phyloP scores from a whole-genome alignment of 495 filamentous ascomycete genomes.

The Xylaria palmicola region DNA sequence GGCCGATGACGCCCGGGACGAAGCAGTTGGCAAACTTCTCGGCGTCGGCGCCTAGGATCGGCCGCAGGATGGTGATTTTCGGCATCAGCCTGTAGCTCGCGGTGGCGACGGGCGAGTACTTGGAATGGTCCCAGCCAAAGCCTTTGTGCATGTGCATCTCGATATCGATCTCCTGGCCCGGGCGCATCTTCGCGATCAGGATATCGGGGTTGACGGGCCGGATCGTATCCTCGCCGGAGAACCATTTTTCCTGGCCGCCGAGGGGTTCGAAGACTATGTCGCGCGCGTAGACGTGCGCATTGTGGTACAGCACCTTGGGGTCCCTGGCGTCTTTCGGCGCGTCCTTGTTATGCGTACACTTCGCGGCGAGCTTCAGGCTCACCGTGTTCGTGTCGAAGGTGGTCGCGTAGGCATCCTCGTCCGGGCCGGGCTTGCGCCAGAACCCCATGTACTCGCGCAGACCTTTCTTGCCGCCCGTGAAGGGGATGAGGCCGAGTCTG shows the following conservation, averaged over 20 bases:
- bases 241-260: constrained; percentile 69
- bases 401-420: constrained; percentile 31
- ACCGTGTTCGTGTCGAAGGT: constrained; percentile 80
- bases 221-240: constrained; percentile 63
- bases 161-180: constrained; percentile 80
- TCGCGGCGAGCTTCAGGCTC: constrained; percentile 64
- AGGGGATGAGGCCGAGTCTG: constrained; percentile 85
- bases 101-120: constrained; percentile 95
- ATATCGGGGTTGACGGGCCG: constrained; percentile 86
- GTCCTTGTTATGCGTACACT: constrained; percentile 73
- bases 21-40: constrained; percentile 91
- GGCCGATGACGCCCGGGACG: constrained; percentile 79
- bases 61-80: constrained; percentile 73
- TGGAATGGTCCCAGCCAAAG: constrained; percentile 91
- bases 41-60: constrained; percentile 83
- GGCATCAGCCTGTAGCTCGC: constrained; percentile 90
- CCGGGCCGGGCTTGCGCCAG: constrained; percentile 54
- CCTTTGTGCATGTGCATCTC: constrained; percentile 91
- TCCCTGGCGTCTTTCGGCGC: constrained; percentile 71
- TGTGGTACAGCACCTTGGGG: constrained; percentile 76
- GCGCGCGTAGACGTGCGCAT: constrained; percentile 83
- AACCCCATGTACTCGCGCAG: constrained; percentile 73
- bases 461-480: constrained; percentile 72
- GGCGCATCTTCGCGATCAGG: constrained; percentile 89
- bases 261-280: constrained; percentile 73